phyloP scores from a whole-genome alignment of 345 rosid species.

The Lumnitzera racemosa region DNA sequence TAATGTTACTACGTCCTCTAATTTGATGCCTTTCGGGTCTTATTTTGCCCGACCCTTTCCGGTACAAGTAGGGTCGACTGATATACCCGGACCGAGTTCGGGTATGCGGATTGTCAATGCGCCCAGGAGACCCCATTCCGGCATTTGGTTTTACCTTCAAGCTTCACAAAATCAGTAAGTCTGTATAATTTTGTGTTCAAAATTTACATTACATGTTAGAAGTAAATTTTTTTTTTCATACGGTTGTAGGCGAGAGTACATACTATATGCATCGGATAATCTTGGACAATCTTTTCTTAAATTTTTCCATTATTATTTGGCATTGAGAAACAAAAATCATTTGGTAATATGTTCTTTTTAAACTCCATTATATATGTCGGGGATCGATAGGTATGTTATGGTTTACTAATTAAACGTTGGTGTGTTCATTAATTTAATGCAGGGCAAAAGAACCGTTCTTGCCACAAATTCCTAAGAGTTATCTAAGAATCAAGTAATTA shows the following conservation, averaged over 20 bases:
- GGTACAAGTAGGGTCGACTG: constrained; percentile 29
- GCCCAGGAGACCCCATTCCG: constrained; percentile 73
- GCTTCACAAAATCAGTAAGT: constrained; percentile 96
- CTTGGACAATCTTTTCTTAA: too few species aligned
- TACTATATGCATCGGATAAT: too few species aligned
- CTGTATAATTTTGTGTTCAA: too few species aligned
- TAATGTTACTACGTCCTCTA: constrained; percentile 24
- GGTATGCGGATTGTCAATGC: constrained; percentile 73
- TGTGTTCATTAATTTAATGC: constrained; percentile 17
- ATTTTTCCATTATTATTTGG: too few species aligned
- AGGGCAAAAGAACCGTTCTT: constrained; percentile 78
- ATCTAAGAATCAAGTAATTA: constrained; percentile 91
- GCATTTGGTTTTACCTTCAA: constrained; percentile 91
- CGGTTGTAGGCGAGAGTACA: too few species aligned
- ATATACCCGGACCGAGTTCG: constrained; percentile 55
- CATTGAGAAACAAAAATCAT: too few species aligned
- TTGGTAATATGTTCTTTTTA: too few species aligned
- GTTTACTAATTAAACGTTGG: not conserved
- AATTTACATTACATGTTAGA: too few species aligned
- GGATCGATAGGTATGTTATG: not conserved
- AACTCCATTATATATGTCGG: not conserved
- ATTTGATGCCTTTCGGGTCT: constrained; percentile 51
- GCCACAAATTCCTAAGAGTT: constrained; percentile 95
- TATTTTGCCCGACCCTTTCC: constrained; percentile 54
- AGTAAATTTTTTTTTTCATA: too few species aligned